Percentiles rank a stretch among this genome's conserved stretches.
Conservation (phyloP, 73 alveolate species). For the Paramecium biaurelia region DNA sequence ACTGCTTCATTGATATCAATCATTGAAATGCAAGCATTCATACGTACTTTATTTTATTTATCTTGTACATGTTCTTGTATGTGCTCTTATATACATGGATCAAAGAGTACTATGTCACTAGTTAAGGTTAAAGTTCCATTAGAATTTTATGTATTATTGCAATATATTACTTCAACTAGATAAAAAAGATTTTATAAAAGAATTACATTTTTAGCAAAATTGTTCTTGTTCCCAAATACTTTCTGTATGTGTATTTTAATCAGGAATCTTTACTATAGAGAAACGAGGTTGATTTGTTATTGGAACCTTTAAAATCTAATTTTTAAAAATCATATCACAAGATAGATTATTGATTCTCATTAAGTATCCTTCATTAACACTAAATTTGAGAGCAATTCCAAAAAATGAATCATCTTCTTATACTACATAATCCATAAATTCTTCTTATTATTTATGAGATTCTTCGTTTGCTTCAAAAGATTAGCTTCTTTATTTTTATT, state of each 20-base stretch:
- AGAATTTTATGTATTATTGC: background rate
- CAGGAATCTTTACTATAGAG: background rate
- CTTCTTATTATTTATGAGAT: background rate
- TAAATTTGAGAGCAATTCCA: slow-evolving; percentile 29
- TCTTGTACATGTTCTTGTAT: background rate
- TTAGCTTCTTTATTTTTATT: background rate
- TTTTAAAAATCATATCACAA: background rate
- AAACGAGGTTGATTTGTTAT: slow-evolving; percentile 29
- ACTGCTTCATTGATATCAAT: slow-evolving; percentile 45
- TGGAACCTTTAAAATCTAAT: background rate
- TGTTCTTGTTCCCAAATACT: background rate
- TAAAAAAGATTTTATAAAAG: background rate
- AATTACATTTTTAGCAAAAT: background rate
- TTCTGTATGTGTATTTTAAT: background rate
- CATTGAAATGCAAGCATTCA: slow-evolving; percentile 30
- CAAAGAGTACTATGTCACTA: background rate
- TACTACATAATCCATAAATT: slow-evolving; percentile 10
- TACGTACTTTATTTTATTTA: background rate
- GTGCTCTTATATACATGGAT: background rate
- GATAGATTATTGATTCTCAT: slow-evolving; percentile 27
- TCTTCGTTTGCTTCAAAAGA: background rate
- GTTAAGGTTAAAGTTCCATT: background rate
- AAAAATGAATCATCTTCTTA: slow-evolving; percentile 27
- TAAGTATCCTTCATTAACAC: background rate
- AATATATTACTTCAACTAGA: background rate